Base-by-base conservation (phyloP, 2,329 filamentous ascomycete genomes). In the Cladophialophora carrionii region DNA sequence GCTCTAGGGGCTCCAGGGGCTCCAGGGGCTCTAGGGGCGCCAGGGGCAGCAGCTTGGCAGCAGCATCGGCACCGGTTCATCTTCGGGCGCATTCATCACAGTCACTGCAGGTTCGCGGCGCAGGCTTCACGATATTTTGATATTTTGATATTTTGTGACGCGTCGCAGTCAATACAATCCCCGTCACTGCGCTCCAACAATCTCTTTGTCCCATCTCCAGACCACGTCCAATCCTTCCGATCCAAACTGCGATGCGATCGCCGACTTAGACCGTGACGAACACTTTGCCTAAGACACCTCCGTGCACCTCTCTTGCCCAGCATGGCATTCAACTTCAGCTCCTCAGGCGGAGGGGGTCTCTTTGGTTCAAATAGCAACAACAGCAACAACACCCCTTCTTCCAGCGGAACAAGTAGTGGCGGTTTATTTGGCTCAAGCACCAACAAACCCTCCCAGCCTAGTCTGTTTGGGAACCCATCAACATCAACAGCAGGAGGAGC, bases 111-210 rank as follows among this genome's bases (percentile, higher is more conserved):
- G 14, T 49, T 14, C 24, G 20, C 48, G 48, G 48, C 22, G 48
- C 24, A 24, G 20, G 22, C 48, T 51, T 51, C 48, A 51, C 48
- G 48, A 51, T 8, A 24, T 51, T 51, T 51, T 22, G n/a, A 76
- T 3, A 29, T 29, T 29, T n/a, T n/a, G n/a, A n/a, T n/a, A n/a
- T n/a, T n/a, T n/a, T 29, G 26, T 29, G 26, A 14, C 64, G 70
- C 37, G 77, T 78, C 64, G 67, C 75, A 51, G 54, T 74, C 54
- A 68, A 73, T 48, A 68, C 75, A 52, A 73, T 48, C 9, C 41
- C 41, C 17, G 32, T 46, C 34, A 52, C 61, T 22, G 37, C 54
- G 46, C 41, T 46, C 12, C 20, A 37, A 32, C 52, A 52, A 26
- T 26, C 12, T 41, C 20, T n/a, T 20, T 5, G 48, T n/a, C 51